These are phyloP conservation scores for Clonostachys rhizophaga DNA, from an alignment of 2,329 filamentous ascomycete species.

Conservation along the genomic window DNA sequence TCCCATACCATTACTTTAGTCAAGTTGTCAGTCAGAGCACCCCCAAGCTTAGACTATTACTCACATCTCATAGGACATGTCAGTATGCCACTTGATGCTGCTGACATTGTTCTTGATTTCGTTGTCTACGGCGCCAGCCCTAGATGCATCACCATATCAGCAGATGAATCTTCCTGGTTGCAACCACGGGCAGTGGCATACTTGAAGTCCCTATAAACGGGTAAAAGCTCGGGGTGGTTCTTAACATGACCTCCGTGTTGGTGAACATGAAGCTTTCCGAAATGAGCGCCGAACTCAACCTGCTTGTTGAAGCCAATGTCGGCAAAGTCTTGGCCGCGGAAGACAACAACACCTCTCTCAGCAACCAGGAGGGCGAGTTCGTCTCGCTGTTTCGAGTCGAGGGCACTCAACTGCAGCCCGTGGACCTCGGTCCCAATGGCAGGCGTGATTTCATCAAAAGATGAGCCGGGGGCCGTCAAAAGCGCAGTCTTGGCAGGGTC, in stretches of 20 bases:
- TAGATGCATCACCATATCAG: background rate
- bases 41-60: slow-evolving; percentile 45
- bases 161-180: slow-evolving; percentile 34
- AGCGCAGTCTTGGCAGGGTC: slow-evolving; percentile 60
- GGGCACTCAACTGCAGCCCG: slow-evolving; percentile 57
- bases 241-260: slow-evolving; percentile 69
- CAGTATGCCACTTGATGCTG: slow-evolving; percentile 64
- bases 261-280: slow-evolving; percentile 63
- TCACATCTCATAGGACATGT: slow-evolving; percentile 67
- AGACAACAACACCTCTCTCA: slow-evolving; percentile 29
- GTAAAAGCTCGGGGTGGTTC: slow-evolving; percentile 57
- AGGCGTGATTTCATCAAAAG: slow-evolving; percentile 50
- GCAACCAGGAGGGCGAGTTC: slow-evolving; percentile 51
- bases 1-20: background rate
- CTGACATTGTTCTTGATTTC: slow-evolving; percentile 55
- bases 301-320: slow-evolving; percentile 48
- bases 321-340: slow-evolving; percentile 37
- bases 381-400: slow-evolving; percentile 53
- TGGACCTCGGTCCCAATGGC: slow-evolving; percentile 63
- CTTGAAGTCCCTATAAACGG: slow-evolving; percentile 66
- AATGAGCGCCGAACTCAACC: slow-evolving; percentile 57
- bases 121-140: background rate
- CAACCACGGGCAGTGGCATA: slow-evolving; percentile 55
- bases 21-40: background rate
- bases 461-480: slow-evolving; percentile 55